Conservation (phyloP, 208 protist species). For the Tritrichomonas musculus region DNA sequence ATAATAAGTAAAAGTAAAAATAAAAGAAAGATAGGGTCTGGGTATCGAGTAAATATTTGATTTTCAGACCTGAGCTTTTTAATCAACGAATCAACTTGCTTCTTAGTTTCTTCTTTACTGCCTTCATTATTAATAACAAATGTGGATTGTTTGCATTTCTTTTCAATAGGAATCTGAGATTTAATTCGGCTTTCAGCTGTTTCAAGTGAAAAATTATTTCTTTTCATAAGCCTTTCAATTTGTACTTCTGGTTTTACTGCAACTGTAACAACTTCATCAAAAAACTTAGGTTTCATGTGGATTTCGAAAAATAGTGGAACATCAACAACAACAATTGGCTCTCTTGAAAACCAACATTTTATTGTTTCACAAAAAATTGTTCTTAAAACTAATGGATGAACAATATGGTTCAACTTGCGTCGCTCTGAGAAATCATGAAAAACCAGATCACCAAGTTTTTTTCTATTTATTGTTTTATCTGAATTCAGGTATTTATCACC, state of each 20-base stretch:
- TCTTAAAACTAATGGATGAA: background rate
- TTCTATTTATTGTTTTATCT: background rate
- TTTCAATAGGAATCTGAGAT: background rate
- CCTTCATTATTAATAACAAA: background rate
- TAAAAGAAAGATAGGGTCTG: background rate
- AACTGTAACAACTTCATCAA: background rate
- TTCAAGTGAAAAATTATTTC: background rate
- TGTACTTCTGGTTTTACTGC: background rate
- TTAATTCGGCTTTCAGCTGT: background rate
- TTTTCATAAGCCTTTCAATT: background rate
- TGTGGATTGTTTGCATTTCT: background rate
- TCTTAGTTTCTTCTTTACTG: background rate
- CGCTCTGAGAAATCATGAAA: background rate
- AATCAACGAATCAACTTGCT: background rate
- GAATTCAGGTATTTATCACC: background rate
- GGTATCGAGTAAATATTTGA: background rate
- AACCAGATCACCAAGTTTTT: background rate
- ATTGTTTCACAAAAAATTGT: background rate
- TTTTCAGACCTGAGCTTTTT: background rate
- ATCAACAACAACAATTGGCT: background rate
- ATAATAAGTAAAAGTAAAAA: background rate
- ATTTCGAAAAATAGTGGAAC: conserved; percentile 8
- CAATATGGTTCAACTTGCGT: background rate
- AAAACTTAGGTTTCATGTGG: background rate
- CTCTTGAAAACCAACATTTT: background rate